Evolutionary conservation across 176 grass and related monocot species (phyloP), one percentile per base, ranked within the genome.

Genomic region (Raddia guianensis): DNA sequence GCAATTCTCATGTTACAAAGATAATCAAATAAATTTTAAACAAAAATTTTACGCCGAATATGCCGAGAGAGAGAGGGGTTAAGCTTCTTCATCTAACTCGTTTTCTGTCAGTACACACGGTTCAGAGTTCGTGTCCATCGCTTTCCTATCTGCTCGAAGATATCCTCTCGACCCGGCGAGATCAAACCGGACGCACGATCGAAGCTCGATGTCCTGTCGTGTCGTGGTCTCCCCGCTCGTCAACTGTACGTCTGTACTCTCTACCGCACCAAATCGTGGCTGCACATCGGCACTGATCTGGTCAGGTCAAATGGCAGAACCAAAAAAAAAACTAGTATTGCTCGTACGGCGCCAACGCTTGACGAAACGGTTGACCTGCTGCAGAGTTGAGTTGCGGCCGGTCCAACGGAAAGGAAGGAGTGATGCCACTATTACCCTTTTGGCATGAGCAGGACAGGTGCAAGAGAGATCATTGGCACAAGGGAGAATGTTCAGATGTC

Each of bases 341-440:
- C 40, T 49, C 15, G 43, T 69, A 65, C 12, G 10, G 32, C 82
- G 50, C 13, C 0, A 6, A 3, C 82, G 32, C 65, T 70, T n/a
- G 76, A 37, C 83, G 49, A 71, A 79, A 72, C 11, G 69, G 76
- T 73, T 86, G 76, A 79, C 76, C 76, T 52, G 74, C 67, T 84
- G 7, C 32, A 46, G 75, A 68, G 44, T 18, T 12, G 75, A 68
- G 44, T 18, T 9, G 19, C 10, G 32, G 75, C 33, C 12, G 63
- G 15, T 88, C 13, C 44, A 67, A 68, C 75, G 5, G 52, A 53
- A 68, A 83, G 69, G 8, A 2, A 12, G 37, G 37, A 40, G 37
- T 5, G 37, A 27, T 27, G 27, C 27, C 1, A 27, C 37, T 1
- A 1, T 48, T 71, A 37, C 9, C 32, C 85, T 82, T 65, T 74